Evolutionary conservation across 202 grass and related monocot species (phyloP).

Genomic region (Digitaria exilis): DNA sequence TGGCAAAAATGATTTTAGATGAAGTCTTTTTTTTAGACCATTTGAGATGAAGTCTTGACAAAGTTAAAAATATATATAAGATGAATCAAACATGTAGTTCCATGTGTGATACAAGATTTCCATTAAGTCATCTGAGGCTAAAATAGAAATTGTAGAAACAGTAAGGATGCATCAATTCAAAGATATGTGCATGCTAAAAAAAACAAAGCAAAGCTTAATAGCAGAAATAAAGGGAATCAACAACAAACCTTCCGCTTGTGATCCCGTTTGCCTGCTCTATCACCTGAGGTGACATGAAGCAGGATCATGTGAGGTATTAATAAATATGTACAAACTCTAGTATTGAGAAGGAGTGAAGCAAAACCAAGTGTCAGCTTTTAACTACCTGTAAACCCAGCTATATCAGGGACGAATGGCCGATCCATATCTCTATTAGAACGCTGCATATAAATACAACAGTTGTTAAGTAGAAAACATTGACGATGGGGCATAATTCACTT

Average conservation of each 20-base stretch:
- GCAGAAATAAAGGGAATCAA: slow-evolving; percentile 11
- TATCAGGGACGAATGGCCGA: slow-evolving; percentile 65
- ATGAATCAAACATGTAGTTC: neutral
- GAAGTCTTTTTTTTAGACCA: too few relatives aligned
- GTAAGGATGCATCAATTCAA: neutral
- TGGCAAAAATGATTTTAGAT: slow-evolving; percentile 37
- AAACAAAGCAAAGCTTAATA: slow-evolving; percentile 2
- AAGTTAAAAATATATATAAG: neutral
- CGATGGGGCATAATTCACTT: neutral
- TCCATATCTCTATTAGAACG: slow-evolving; percentile 86
- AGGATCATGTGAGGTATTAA: slow-evolving; percentile 29
- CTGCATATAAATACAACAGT: slow-evolving; percentile 56
- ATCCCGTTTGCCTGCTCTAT: slow-evolving; percentile 79
- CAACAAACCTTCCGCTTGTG: slow-evolving; percentile 92
- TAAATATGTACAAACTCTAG: neutral
- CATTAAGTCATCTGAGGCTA: neutral
- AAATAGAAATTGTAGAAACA: neutral
- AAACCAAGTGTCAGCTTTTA: slow-evolving; percentile 12
- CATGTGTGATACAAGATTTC: neutral
- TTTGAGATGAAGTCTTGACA: slow-evolving; percentile 10
- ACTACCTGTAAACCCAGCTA: slow-evolving; percentile 78
- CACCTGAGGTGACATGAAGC: slow-evolving; percentile 64
- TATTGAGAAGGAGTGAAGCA: slow-evolving; percentile 22
- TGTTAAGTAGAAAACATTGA: slow-evolving; percentile 32
- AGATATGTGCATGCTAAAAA: slow-evolving; percentile 1